Conservation (phyloP, 805 yeast species). For the Lipomyces orientalis region DNA sequence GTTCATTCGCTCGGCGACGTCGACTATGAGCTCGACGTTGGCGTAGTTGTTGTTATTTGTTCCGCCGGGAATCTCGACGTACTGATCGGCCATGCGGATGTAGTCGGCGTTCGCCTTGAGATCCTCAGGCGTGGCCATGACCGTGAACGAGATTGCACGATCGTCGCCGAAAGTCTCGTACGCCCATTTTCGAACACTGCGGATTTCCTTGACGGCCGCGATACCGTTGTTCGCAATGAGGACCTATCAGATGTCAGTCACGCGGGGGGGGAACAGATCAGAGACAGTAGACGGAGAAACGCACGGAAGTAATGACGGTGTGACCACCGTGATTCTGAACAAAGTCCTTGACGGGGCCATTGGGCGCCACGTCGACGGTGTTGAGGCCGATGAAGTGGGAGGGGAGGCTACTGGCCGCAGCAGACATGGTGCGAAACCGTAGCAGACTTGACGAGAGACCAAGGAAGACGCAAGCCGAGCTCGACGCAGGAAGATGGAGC, state of each 20-base stretch:
- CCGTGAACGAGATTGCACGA: slow-evolving; percentile 89
- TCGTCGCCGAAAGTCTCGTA: slow-evolving; percentile 98
- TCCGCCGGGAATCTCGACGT: slow-evolving; percentile 98
- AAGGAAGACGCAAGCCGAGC: slow-evolving; percentile 5
- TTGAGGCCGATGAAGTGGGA: slow-evolving; percentile 82
- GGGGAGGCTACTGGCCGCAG: slow-evolving; percentile 45
- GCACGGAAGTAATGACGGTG: slow-evolving; percentile 77
- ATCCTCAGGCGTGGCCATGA: slow-evolving; percentile 99
- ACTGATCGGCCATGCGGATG: slow-evolving; percentile 98
- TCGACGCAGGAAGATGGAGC: slow-evolving; percentile 5
- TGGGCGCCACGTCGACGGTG: slow-evolving; percentile 75
- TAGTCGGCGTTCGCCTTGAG: slow-evolving; percentile 95
- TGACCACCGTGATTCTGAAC: slow-evolving; percentile 89
- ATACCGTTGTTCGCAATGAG: slow-evolving; percentile 98
- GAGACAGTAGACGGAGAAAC: slow-evolving; percentile 19
- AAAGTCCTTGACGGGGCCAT: slow-evolving; percentile 74
- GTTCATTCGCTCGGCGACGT: slow-evolving; percentile 92
- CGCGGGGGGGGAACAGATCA: neutral
- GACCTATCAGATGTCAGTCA: slow-evolving; percentile 48
- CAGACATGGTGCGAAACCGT: slow-evolving; percentile 17
- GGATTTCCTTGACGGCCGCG: slow-evolving; percentile 97
- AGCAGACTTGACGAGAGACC: slow-evolving; percentile 12
- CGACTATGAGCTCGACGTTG: slow-evolving; percentile 95
- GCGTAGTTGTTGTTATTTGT: slow-evolving; percentile 98
- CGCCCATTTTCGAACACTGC: slow-evolving; percentile 98